Percentiles rank a stretch among this genome's conserved stretches.
These are phyloP conservation scores for Filobasidium floriforme DNA, from an alignment of 768 basidiomycete species.

Conservation along the genomic window DNA sequence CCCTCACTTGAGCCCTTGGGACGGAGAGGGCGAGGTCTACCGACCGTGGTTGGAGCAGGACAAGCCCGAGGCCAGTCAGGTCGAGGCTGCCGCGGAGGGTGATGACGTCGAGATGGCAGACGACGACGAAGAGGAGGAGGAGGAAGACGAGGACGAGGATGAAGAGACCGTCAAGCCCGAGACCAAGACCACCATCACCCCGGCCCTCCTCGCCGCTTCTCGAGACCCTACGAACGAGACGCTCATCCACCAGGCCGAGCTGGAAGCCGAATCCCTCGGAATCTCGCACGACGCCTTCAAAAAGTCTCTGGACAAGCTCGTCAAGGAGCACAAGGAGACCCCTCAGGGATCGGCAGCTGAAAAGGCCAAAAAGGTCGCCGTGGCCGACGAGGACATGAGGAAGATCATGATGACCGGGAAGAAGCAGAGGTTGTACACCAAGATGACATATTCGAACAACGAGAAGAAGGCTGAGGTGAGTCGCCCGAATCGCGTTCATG, in stretches of 20 bases:
- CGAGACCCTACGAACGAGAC: conserved; percentile 55
- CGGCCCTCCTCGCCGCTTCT: conserved; percentile 47
- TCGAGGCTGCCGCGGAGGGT: conserved; percentile 51
- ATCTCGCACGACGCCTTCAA: conserved; percentile 72
- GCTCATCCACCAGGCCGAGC: conserved; percentile 73
- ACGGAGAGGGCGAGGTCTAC: conserved; percentile 54
- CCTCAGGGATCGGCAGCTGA: conserved; percentile 25
- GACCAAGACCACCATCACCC: conserved; percentile 25
- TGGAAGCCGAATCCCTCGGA: conserved; percentile 83
- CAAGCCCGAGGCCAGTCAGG: conserved; percentile 50
- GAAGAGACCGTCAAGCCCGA: conserved; percentile 41
- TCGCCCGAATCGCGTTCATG: conserved; percentile 22
- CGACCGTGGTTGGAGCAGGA: conserved; percentile 44
- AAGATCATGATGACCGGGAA: conserved; percentile 98
- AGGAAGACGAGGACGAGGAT: conserved; percentile 41
- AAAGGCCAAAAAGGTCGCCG: conserved; percentile 29
- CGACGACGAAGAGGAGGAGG: conserved; percentile 45
- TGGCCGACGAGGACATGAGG: conserved; percentile 75
- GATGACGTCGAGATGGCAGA: conserved; percentile 43
- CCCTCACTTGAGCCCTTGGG: conserved; percentile 93
- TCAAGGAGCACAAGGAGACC: conserved; percentile 14
- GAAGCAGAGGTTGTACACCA: conserved; percentile 84
- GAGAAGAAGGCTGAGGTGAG: conserved; percentile 72
- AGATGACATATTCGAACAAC: conserved; percentile 78
- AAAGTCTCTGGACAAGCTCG: conserved; percentile 59